Conservation (phyloP, 495 filamentous ascomycete genomes). For the Penicillium bovifimosum region DNA sequence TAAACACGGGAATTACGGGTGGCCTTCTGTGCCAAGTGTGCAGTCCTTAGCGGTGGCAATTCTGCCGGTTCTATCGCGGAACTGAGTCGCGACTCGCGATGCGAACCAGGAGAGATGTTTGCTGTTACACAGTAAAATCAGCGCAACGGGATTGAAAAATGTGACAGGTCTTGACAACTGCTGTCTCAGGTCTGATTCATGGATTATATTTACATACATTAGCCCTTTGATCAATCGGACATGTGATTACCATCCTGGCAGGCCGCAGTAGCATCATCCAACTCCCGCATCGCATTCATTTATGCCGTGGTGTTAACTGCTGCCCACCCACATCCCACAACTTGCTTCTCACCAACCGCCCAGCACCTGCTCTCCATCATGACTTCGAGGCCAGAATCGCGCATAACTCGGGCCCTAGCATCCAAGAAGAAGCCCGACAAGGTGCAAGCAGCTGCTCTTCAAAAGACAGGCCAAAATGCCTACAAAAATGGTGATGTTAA, state of each 20-base stretch:
- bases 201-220: no score
- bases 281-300: neutral
- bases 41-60: constrained; percentile 3
- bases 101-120: neutral
- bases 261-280: neutral
- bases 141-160: no score
- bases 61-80: neutral
- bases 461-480: constrained; percentile 36
- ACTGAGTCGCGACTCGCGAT: neutral
- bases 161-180: no score
- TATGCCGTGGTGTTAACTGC: neutral
- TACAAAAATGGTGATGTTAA: constrained; percentile 38
- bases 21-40: constrained; percentile 9
- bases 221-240: no score
- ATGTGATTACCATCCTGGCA: neutral
- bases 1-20: constrained; percentile 36
- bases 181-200: no score
- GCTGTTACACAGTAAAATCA: neutral
- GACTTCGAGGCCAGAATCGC: neutral
- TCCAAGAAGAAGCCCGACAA: neutral
- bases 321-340: neutral
- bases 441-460: constrained; percentile 12
- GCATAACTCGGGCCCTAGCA: neutral
- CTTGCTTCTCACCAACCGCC: neutral
- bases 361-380: neutral